Percentiles rank a stretch among this genome's conserved stretches.
Evolutionary conservation across 2,329 filamentous ascomycete genomes (phyloP).

Genomic region (Xylaria sp.): DNA sequence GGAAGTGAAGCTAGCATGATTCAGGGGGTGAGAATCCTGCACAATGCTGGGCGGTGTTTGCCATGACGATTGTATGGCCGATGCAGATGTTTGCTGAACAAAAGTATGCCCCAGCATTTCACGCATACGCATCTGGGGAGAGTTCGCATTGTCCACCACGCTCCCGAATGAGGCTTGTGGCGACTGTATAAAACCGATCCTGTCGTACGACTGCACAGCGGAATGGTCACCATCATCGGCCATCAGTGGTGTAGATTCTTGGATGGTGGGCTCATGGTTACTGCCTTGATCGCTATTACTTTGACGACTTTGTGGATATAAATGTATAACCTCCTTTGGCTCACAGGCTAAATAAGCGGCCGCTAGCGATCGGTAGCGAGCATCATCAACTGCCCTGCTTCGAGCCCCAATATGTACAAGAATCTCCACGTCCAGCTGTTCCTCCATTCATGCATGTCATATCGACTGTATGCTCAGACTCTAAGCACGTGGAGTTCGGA

Average conservation of each 20-base stretch:
- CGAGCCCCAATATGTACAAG: slow-evolving; percentile 67
- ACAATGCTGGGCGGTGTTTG: slow-evolving; percentile 61
- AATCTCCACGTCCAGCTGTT: slow-evolving; percentile 59
- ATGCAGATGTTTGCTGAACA: slow-evolving; percentile 16
- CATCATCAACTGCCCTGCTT: slow-evolving; percentile 60
- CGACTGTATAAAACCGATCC: slow-evolving; percentile 42
- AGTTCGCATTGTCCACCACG: slow-evolving; percentile 57
- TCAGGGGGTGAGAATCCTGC: slow-evolving; percentile 64
- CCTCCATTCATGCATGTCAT: slow-evolving; percentile 46
- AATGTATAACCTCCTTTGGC: slow-evolving; percentile 14
- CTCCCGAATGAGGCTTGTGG: slow-evolving; percentile 58
- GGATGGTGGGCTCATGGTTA: not conserved
- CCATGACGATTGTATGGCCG: slow-evolving; percentile 53
- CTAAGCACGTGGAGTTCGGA: not conserved
- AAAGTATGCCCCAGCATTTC: slow-evolving; percentile 12
- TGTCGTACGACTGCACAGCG: slow-evolving; percentile 28
- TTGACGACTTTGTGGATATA: not conserved
- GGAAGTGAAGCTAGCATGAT: slow-evolving; percentile 47
- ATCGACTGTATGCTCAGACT: slow-evolving; percentile 11
- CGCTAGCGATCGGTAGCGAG: slow-evolving; percentile 61
- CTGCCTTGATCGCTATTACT: slow-evolving; percentile 3
- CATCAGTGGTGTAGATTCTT: not conserved
- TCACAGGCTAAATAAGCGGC: slow-evolving; percentile 62
- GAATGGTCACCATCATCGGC: slow-evolving; percentile 27
- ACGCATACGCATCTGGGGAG: slow-evolving; percentile 46